phyloP scores from a whole-genome alignment of 768 basidiomycete species.

The Mycena metata region DNA sequence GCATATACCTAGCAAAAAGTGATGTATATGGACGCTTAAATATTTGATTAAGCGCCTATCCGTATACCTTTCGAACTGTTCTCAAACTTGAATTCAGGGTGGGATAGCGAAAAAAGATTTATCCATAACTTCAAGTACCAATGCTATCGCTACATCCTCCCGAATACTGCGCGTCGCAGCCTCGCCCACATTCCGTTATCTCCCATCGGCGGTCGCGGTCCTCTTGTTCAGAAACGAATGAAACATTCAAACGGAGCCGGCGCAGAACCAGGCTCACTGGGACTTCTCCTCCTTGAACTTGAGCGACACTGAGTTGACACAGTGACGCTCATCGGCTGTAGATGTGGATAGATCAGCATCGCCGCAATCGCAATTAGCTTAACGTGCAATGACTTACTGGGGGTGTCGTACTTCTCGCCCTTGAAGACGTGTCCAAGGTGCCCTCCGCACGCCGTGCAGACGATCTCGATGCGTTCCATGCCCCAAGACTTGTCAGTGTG shows the following conservation, averaged over 20 bases:
- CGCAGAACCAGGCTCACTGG: slow-evolving; percentile 30
- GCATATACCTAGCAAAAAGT: no score
- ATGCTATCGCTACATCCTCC: slow-evolving; percentile 24
- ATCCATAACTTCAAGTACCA: background rate
- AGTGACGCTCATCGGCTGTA: slow-evolving; percentile 86
- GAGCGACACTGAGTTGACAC: slow-evolving; percentile 91
- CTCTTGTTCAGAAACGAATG: slow-evolving; percentile 8
- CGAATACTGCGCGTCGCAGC: slow-evolving; percentile 22
- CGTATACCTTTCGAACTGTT: no score
- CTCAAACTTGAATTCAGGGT: no score
- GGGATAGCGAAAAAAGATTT: no score
- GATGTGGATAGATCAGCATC: background rate
- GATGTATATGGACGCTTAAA: no score
- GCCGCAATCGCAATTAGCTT: background rate
- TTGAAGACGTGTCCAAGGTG: slow-evolving; percentile 97
- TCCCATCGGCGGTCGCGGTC: slow-evolving; percentile 1
- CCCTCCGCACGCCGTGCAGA: slow-evolving; percentile 90
- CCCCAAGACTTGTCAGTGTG: slow-evolving; percentile 80
- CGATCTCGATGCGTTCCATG: slow-evolving; percentile 86
- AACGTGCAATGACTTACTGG: slow-evolving; percentile 65
- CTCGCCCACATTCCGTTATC: slow-evolving; percentile 14
- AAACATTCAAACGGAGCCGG: slow-evolving; percentile 9
- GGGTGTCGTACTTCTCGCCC: slow-evolving; percentile 86
- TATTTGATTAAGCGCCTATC: no score
- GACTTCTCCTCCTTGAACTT: slow-evolving; percentile 69